These are phyloP conservation scores for Breviolum minutum DNA, from an alignment of 73 alveolate genomes.

Conservation along the genomic window DNA sequence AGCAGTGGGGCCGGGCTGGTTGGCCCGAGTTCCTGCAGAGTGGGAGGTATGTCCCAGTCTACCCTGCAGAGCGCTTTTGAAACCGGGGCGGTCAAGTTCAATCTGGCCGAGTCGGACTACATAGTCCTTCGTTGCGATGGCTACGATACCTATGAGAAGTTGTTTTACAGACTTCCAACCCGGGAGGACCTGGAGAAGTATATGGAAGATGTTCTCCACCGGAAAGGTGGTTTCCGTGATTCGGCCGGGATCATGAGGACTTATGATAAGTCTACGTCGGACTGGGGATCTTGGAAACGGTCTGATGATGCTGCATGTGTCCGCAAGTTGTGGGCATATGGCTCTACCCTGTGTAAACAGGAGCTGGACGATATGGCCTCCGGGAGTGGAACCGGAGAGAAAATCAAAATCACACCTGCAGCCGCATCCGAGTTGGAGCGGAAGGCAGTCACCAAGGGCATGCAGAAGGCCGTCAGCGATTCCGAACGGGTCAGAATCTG, in stretches of 20 bases:
- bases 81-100: not conserved
- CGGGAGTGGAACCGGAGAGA: not conserved
- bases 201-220: not conserved
- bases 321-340: not conserved
- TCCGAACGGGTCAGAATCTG: not conserved
- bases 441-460: not conserved
- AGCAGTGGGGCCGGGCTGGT: too few relatives aligned
- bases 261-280: too few relatives aligned
- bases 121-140: not conserved
- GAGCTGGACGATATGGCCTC: not conserved
- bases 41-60: not conserved
- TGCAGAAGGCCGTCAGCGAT: not conserved
- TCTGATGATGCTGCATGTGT: not conserved
- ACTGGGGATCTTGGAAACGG: too few relatives aligned
- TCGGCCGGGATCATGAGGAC: not conserved
- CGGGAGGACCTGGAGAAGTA: not conserved
- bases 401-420: not conserved
- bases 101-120: not conserved
- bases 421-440: not conserved
- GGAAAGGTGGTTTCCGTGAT: not conserved
- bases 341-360: not conserved
- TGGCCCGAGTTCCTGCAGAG: not conserved
- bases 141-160: not conserved
- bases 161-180: not conserved
- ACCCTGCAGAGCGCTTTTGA: not conserved